Evolutionary conservation across 768 basidiomycete genomes (phyloP).

Genomic region (Phylloporus scabripes): DNA sequence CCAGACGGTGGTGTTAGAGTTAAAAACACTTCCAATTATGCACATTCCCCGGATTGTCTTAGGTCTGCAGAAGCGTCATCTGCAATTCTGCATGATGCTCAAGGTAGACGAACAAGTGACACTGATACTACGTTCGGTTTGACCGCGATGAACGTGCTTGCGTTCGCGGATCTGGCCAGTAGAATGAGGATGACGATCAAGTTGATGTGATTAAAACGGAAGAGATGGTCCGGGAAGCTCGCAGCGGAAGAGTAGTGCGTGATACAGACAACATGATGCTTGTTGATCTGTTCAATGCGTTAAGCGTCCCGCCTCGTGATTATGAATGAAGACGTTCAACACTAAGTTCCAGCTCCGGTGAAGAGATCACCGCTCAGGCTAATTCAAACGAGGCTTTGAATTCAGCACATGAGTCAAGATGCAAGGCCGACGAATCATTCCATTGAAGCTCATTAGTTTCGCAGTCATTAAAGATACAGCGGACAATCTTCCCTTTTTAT

Average conservation of each 20-base stretch:
- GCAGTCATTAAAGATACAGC: slow-evolving; percentile 1
- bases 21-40: neutral
- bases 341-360: no score
- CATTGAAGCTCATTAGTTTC: neutral
- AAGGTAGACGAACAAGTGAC: neutral
- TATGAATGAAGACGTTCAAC: no score
- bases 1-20: neutral
- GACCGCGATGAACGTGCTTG: neutral
- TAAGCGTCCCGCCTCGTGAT: no score
- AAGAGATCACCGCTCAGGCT: no score
- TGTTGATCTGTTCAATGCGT: no score
- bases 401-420: no score
- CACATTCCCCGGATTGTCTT: neutral
- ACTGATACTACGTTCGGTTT: neutral
- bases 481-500: neutral
- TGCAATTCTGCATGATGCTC: neutral
- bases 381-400: no score
- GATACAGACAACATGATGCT: no score
- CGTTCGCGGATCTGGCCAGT: neutral
- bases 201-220: neutral
- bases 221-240: neutral
- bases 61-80: neutral
- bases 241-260: neutral
- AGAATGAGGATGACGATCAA: neutral
- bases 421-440: neutral